phyloP scores from a whole-genome alignment of 371 early-diverging fungal genomes.

The Rhizopus microsporus region DNA sequence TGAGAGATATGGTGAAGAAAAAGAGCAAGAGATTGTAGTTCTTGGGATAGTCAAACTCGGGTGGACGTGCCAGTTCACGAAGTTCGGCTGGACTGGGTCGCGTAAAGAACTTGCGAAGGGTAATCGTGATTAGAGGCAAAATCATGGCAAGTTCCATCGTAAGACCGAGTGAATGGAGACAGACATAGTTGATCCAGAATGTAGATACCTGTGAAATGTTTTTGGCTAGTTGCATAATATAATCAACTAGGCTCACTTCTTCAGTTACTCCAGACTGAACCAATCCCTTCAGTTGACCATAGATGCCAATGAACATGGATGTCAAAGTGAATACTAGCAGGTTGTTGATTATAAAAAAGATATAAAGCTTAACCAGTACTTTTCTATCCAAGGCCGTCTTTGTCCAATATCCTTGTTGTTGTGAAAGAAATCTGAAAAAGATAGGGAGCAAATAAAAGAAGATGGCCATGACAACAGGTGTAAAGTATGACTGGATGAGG shows the following conservation, averaged over 20 bases:
- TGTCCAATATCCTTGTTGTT: constrained; percentile 80
- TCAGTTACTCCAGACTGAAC: constrained; percentile 35
- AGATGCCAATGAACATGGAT: constrained; percentile 60
- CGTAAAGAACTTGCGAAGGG: constrained; percentile 62
- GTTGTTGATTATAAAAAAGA: constrained; percentile 77
- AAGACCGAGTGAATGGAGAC: constrained; percentile 58
- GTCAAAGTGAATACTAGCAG: constrained; percentile 66
- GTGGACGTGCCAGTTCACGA: constrained; percentile 63
- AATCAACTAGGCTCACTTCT: constrained; percentile 19
- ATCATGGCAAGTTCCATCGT: constrained; percentile 72
- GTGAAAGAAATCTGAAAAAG: constrained; percentile 65
- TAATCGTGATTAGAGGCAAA: constrained; percentile 59
- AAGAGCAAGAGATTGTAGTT: constrained; percentile 73
- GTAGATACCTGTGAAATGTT: constrained; percentile 49
- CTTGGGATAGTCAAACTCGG: constrained; percentile 70
- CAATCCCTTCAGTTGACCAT: constrained; percentile 49
- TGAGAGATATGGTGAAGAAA: constrained; percentile 75
- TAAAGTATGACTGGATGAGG: constrained; percentile 69
- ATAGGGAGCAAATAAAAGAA: constrained; percentile 71
- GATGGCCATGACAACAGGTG: constrained; percentile 72
- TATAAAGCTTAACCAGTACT: constrained; percentile 76
- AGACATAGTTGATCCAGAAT: constrained; percentile 77
- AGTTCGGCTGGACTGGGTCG: constrained; percentile 75
- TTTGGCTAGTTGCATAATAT: constrained; percentile 41
- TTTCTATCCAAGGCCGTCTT: constrained; percentile 72